Evolutionary conservation across 164 flowering plant species (phyloP), one percentile per base, ranked within the genome.

Genomic region (Akebia trifoliata): DNA sequence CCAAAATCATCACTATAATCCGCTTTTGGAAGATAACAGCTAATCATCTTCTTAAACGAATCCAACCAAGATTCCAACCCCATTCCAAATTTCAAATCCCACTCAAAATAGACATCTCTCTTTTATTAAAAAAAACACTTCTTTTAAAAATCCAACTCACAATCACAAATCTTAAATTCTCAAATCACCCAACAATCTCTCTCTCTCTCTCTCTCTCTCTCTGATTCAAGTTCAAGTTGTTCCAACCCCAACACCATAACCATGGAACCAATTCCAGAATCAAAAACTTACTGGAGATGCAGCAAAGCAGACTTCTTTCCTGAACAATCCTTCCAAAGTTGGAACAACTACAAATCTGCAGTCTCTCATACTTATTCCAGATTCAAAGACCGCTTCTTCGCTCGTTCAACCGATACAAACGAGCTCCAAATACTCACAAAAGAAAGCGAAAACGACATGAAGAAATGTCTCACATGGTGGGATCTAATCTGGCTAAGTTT

Each of bases 271-370:
- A 40, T 17, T 31, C 43, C 30, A 14, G 32, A 50, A 31, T 17
- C 21, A 8, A 49, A 37, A 22, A 61, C 60, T 37, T 88, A 86
- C 73, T 86, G 92, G 90, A 54, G 88, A 47, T 86, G 78, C 65
- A 79, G 74, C 69, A 91, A 85, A 69, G 62, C 69, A 6, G 95
- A 85, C 37, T 85, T 92, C 68, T 86, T 74, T 66, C 98, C 98
- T 0, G 95, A 85, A 47, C 55, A 60, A 8, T 81, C 98, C 0
- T 92, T 92, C 75, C 52, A 71, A 18, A 69, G 22, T 75, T 35
- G 76, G 56, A 0, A 66, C 1, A 45, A 79, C 40, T 89, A 92
- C 82, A 60, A 26, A 26, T 26, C 71, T 0, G 87, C 98, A 0
- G 61, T 92, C 44, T 71, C 78, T 21, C 65, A 72, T 11, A 78